Evolutionary conservation across 108 stramenopile genomes (phyloP).

Genomic region (Nitzschia putrida): DNA sequence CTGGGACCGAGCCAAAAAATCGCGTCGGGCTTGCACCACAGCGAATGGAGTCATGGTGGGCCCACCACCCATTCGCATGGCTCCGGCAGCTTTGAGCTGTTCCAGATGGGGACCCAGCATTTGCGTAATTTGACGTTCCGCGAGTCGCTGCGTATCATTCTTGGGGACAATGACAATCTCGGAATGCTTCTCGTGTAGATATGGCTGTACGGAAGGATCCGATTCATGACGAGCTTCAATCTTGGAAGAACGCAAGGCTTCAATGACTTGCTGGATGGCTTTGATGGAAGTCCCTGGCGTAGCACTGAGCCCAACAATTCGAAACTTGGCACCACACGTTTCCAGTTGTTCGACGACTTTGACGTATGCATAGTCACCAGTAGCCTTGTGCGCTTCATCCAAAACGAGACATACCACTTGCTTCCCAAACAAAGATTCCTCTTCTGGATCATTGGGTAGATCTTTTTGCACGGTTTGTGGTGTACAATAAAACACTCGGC

Average conservation of each 20-base stretch:
- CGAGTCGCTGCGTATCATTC: constrained; percentile 33
- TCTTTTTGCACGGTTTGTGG: constrained; percentile 95
- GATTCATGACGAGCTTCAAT: constrained; percentile 85
- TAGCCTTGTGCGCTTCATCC: constrained; percentile 96
- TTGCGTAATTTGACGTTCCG: constrained; percentile 54
- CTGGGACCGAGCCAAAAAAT: constrained; percentile 35
- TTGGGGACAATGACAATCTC: constrained; percentile 68
- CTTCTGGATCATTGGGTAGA: constrained; percentile 41
- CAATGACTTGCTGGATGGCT: constrained; percentile 77
- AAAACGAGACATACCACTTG: constrained; percentile 89
- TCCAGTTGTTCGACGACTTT: constrained; percentile 63
- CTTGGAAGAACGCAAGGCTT: constrained; percentile 60
- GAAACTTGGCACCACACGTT: constrained; percentile 60
- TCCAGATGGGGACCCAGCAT: constrained; percentile 57
- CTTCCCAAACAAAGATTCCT: constrained; percentile 31
- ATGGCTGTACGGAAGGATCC: constrained; percentile 76
- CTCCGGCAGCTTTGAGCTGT: constrained; percentile 40
- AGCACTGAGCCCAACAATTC: constrained; percentile 89
- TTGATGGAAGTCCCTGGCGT: constrained; percentile 93
- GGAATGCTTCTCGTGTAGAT: constrained; percentile 73
- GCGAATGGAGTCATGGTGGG: constrained; percentile 50
- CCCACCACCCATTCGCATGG: constrained; percentile 31
- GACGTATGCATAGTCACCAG: constrained; percentile 89
- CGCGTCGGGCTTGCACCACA: constrained; percentile 45
- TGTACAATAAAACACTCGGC: constrained; percentile 95